Percentiles rank a stretch among this genome's conserved stretches.
phyloP scores from a whole-genome alignment of 805 yeast genomes.

The Ogataea populi-albae region DNA sequence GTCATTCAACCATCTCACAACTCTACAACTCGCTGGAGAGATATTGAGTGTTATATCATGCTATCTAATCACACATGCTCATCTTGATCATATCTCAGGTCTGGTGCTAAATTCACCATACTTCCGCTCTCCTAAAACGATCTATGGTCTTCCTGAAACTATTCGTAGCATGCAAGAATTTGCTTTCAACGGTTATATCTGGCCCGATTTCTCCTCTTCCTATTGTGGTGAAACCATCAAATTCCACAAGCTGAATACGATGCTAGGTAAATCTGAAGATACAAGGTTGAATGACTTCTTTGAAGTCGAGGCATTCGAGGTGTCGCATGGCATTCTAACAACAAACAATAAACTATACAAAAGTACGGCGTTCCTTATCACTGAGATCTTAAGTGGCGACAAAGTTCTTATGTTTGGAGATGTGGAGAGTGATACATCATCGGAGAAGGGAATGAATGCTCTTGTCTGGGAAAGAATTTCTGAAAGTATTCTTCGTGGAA shows the following conservation, averaged over 20 bases:
- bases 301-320: conserved; percentile 38
- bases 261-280: neutral
- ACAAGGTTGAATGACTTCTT: conserved; percentile 34
- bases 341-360: conserved; percentile 29
- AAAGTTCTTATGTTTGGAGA: conserved; percentile 75
- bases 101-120: conserved; percentile 70
- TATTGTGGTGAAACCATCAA: conserved; percentile 25
- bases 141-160: conserved; percentile 56
- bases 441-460: conserved; percentile 37
- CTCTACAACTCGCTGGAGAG: conserved; percentile 11
- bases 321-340: conserved; percentile 34
- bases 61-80: conserved; percentile 74
- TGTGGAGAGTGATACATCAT: conserved; percentile 63
- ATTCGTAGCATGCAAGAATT: conserved; percentile 48
- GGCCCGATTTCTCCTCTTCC: conserved; percentile 67
- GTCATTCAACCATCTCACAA: conserved; percentile 5
- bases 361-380: conserved; percentile 61
- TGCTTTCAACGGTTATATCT: conserved; percentile 69
- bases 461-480: conserved; percentile 59
- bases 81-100: conserved; percentile 75
- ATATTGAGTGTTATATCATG: conserved; percentile 38
- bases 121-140: conserved; percentile 35
- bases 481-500: conserved; percentile 37
- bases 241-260: conserved; percentile 8
- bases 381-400: conserved; percentile 26